Conservation (phyloP, 225 moss, liverwort and hornwort species). For the Pseudisothecium myosuroides region DNA sequence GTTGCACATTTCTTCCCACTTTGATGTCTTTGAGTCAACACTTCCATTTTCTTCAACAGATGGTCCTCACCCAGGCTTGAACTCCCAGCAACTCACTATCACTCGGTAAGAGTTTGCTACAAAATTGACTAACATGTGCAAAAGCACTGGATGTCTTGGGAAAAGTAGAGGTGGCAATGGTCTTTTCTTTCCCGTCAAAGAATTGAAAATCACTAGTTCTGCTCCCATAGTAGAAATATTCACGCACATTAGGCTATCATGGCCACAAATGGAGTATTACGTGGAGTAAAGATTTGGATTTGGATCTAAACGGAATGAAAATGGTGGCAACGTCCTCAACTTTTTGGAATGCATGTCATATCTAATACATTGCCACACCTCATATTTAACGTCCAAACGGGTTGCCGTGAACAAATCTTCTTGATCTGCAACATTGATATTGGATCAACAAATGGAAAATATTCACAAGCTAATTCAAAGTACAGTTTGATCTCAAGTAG, state of each 20-base stretch:
- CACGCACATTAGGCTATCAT: not conserved
- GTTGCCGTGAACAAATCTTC: too few relatives aligned
- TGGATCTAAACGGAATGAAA: not conserved
- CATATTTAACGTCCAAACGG: not conserved
- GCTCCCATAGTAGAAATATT: not conserved
- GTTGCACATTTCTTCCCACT: not conserved
- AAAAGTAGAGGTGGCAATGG: not conserved
- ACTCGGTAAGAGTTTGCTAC: not conserved
- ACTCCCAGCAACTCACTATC: slow-evolving; percentile 3
- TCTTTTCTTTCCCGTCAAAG: not conserved
- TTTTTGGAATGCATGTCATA: not conserved
- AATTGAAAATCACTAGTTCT: not conserved
- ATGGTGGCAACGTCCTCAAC: not conserved
- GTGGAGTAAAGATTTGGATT: not conserved
- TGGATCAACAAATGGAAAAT: not conserved
- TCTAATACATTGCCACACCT: not conserved
- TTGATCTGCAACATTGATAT: not conserved
- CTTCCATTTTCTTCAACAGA: not conserved
- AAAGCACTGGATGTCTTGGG: not conserved
- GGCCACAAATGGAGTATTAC: not conserved
- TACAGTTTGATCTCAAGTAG: not conserved
- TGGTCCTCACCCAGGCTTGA: not conserved
- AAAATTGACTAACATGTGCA: not conserved
- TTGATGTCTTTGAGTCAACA: not conserved
- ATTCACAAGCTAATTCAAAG: not conserved